Evolutionary conservation across 805 yeast genomes (phyloP).

Genomic region (Blastobotrys terrestris): DNA sequence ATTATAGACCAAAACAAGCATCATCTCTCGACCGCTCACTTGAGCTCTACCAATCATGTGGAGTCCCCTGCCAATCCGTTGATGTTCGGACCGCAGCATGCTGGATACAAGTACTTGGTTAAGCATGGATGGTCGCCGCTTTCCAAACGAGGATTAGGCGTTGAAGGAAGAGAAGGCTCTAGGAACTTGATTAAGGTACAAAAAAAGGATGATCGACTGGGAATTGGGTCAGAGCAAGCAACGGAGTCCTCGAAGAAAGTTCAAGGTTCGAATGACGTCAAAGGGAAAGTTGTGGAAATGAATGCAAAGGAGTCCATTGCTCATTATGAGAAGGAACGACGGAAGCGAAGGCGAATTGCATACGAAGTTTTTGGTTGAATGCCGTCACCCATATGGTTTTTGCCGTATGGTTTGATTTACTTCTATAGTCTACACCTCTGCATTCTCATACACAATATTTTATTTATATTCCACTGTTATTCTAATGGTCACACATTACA

Average conservation of each 20-base stretch:
- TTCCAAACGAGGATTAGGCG: conserved; percentile 12
- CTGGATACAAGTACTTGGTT: conserved; percentile 7
- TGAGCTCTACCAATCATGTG: neutral
- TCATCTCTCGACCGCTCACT: conserved; percentile 8
- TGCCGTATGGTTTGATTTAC: too few species aligned
- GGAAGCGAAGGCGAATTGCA: neutral
- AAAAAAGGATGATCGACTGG: conserved; percentile 5
- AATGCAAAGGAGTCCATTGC: neutral
- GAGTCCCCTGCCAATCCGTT: conserved; percentile 7
- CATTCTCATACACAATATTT: too few species aligned
- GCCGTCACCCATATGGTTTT: too few species aligned
- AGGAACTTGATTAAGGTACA: conserved; percentile 8
- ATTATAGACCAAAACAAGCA: conserved; percentile 5
- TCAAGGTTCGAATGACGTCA: neutral
- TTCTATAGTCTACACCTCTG: too few species aligned
- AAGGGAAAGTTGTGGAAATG: neutral
- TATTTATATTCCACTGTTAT: too few species aligned
- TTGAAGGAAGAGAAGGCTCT: conserved; percentile 12
- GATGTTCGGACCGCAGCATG: neutral
- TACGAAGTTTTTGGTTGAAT: neutral
- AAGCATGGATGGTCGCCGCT: conserved; percentile 15
- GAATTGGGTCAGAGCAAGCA: conserved; percentile 5
- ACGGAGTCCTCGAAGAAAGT: neutral
- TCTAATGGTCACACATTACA: too few species aligned
- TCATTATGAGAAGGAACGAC: neutral